Base-by-base conservation (phyloP, 164 flowering plant species). In the Kalanchoe fedtschenkoi region DNA sequence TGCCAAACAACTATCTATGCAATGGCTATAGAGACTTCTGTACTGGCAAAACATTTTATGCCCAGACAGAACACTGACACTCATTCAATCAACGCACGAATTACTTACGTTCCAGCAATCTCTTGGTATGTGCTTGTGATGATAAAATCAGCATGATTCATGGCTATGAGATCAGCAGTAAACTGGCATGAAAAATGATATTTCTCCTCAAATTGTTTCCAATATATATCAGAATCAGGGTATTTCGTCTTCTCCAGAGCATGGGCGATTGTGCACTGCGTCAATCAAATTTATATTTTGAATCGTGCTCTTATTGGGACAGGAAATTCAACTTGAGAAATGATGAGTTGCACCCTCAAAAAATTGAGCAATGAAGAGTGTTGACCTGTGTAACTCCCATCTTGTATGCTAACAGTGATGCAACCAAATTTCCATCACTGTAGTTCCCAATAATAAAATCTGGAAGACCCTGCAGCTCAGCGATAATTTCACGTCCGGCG, bases 371-470 rank as follows among this genome's bases (percentile, higher is more conserved):
- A 42, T 29, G 42, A 34, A 34, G 26, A 65, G 21, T 26, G 44
- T 70, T 57, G 16, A 93, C 99, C 92, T 90, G 95, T 37, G 96
- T 93, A 47, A 90, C 83, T 63, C 99, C 99, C 74, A 88, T 75
- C 62, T 87, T 88, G 68, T 83, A 64, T 15, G 97, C 73, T 68
- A 93, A 71, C 63, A 93, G 73, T 55, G 96, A 83, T 47, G 97
- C 97, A 59, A 93, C 99, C 59, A 93, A 91, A 80, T 93, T 93
- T 55, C 99, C 99, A 72, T 93, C 99, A 77, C 98, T 93, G 67
- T 93, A 93, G 74, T 93, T 93, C 38, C 99, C 99, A 66, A 93
- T 85, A 22, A 93, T 84, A 21, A 93, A 80, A 79, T 93, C 97
- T 41, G 99, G 99, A 69, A 70, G 46, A 39, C 84, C 88, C 58